Evolutionary conservation across 306 rosid genomes (phyloP), one percentile per base, ranked within the genome.

Genomic region (Senna siamea): DNA sequence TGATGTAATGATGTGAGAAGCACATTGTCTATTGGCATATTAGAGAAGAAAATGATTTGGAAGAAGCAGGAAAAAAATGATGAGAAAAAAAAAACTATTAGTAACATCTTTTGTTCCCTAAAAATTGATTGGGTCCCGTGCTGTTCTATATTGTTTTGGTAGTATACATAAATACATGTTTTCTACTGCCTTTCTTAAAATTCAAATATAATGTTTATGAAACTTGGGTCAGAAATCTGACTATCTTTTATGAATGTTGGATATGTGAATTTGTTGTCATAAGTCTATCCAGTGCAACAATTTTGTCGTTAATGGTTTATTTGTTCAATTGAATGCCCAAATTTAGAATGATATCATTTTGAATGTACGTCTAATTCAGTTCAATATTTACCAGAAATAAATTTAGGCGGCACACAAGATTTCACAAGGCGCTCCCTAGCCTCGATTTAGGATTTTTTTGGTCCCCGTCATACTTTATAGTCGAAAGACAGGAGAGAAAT

Each of bases 1-100:
- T 72, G 77, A 70, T 82, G 70, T 77, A 62, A 77, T 48, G 48
- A 44, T 62, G 78, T 61, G 71, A 37, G 47, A 12, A 65, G 54
- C 60, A 34, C 48, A 41, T 51, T 73, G 75, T 79, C 40, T 80
- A 76, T 73, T 47, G 41, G 44, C 54, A 44, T 51, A 41, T 22
- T 41, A 59, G 52, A 30, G 35, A 5, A 22, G 30, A 66, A 71
- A 65, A 14, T 8, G 38, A 60, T 72, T 60, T 52, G 71, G 66
- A 72, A 6, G 70, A 47, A 37, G 43, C 64, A 50, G 64, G 67
- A 32, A 18, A 41, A 22, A 41, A 22, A 22, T 23, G 38, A 34
- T 7, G 40, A 37, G 0, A 26, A 26, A 54, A 32, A 53, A 76
- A 46, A 40, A 40, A 57, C 34, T 9, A 23, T 65, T 58, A 73